These are phyloP conservation scores for Elsinoe ampelina DNA, from an alignment of 2,329 filamentous ascomycete genomes.

Conservation along the genomic window DNA sequence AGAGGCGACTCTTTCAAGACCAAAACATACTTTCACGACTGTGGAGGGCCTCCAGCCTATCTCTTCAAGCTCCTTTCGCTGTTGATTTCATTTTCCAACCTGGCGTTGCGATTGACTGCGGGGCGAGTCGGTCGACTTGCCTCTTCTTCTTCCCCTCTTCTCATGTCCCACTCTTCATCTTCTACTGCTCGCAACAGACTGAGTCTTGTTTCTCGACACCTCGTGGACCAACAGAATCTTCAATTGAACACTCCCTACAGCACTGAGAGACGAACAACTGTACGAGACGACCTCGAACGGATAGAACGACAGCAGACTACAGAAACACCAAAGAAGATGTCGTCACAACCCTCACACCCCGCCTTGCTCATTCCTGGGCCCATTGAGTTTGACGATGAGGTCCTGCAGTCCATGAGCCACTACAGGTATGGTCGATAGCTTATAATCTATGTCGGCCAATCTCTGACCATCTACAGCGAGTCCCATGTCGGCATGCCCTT, in stretches of 20 bases:
- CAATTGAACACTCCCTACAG: conserved; percentile 56
- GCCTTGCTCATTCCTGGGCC: conserved; percentile 92
- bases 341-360: conserved; percentile 50
- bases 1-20: neutral
- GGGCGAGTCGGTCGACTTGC: conserved; percentile 8
- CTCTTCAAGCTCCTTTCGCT: neutral
- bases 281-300: conserved; percentile 47
- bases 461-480: conserved; percentile 50
- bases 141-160: conserved; percentile 10
- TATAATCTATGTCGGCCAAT: neutral
- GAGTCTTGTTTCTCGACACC: conserved; percentile 52
- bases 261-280: conserved; percentile 45
- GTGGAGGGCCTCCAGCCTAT: neutral
- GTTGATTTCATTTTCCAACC: neutral
- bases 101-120: conserved; percentile 13
- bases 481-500: conserved; percentile 87
- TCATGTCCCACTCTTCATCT: conserved; percentile 12
- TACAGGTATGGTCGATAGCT: conserved; percentile 55
- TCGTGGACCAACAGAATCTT: conserved; percentile 47
- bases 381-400: conserved; percentile 97
- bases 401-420: conserved; percentile 89
- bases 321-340: conserved; percentile 40
- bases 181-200: conserved; percentile 33
- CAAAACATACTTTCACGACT: neutral
- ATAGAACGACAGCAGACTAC: conserved; percentile 22